Evolutionary conservation across 768 basidiomycete species (phyloP).

Genomic region (Steccherinum ochraceum): DNA sequence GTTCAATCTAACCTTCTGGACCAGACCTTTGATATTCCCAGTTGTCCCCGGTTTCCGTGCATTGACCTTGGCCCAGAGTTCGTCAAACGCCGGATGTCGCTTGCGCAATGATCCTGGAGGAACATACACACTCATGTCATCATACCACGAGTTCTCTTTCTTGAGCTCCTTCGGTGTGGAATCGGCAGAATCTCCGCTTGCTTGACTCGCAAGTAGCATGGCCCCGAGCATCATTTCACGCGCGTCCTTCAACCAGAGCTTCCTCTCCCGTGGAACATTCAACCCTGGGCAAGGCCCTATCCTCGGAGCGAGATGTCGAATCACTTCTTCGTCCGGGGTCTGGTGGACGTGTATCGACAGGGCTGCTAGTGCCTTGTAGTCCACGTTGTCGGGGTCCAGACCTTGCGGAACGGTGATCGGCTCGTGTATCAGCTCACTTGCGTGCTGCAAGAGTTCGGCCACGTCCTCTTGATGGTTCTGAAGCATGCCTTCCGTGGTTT

Average conservation of each 20-base stretch:
- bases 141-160: background rate
- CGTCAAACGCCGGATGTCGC: background rate
- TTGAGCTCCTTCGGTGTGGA: background rate
- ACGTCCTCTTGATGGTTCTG: background rate
- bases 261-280: background rate
- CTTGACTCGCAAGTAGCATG: background rate
- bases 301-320: background rate
- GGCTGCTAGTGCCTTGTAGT: too few relatives aligned
- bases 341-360: background rate
- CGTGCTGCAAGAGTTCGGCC: too few relatives aligned
- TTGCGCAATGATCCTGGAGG: background rate
- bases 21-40: too few relatives aligned
- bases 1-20: too few relatives aligned
- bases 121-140: background rate
- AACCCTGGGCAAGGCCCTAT: background rate
- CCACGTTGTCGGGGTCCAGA: too few relatives aligned
- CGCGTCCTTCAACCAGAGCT: background rate
- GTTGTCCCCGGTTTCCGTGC: too few relatives aligned
- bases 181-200: background rate
- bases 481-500: background rate
- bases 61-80: background rate
- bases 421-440: too few relatives aligned
- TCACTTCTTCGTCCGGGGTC: background rate
- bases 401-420: too few relatives aligned
- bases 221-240: background rate